These are phyloP conservation scores for Tolypocladium endophyticum DNA, from an alignment of 2,329 filamentous ascomycete species.

Conservation along the genomic window DNA sequence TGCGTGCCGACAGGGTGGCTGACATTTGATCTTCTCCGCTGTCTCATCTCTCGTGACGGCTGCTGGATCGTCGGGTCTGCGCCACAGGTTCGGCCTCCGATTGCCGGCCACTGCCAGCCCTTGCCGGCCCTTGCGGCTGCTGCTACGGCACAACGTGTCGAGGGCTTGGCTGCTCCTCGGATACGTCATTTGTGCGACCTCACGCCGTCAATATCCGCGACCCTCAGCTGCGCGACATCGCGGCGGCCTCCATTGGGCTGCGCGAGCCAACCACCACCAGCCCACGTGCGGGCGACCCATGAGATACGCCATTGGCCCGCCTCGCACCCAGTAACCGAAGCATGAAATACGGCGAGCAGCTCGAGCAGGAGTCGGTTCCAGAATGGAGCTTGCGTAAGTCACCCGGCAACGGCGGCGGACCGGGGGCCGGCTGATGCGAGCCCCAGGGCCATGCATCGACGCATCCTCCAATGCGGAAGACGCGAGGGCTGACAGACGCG, in stretches of 20 bases:
- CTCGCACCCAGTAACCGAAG: not conserved
- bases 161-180: not conserved
- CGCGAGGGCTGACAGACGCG: not conserved
- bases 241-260: not conserved
- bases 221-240: not conserved
- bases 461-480: not conserved
- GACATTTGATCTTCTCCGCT: not conserved
- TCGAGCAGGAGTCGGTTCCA: slow-evolving; percentile 67
- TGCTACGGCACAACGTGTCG: not conserved
- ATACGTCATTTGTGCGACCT: not conserved
- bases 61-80: not conserved
- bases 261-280: not conserved
- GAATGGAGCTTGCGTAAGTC: slow-evolving; percentile 67
- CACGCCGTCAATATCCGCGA: not conserved
- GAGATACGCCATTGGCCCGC: not conserved
- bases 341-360: slow-evolving; percentile 38
- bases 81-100: not conserved
- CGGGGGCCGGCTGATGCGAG: too few species aligned
- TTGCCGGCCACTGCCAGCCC: not conserved
- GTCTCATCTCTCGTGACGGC: not conserved
- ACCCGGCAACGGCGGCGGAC: not conserved
- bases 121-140: not conserved
- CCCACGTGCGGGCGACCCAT: not conserved
- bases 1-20: too few species aligned
- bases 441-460: not conserved